These are phyloP conservation scores for Cyamopsis tetragonoloba DNA, from an alignment of 306 rosid genomes.

Conservation along the genomic window DNA sequence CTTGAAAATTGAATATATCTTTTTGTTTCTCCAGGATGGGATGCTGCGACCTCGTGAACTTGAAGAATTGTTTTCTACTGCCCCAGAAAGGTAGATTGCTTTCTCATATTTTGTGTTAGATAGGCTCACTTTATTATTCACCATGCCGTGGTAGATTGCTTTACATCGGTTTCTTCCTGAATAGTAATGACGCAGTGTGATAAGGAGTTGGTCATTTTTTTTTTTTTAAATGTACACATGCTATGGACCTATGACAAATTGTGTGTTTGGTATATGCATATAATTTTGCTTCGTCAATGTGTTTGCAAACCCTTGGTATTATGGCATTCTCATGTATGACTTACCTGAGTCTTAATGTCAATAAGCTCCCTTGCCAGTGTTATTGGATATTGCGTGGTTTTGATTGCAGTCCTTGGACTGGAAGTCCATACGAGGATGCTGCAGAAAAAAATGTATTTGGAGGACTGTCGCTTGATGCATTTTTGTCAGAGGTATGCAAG, in stretches of 20 bases:
- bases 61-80: conserved; percentile 90
- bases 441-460: conserved; percentile 80
- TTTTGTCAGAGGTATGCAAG: conserved; percentile 52
- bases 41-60: conserved; percentile 76
- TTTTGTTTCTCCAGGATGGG: conserved; percentile 63
- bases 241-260: not conserved
- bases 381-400: conserved; percentile 22
- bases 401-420: conserved; percentile 78
- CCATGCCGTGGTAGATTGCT: not conserved
- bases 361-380: not conserved
- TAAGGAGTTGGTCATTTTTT: not conserved
- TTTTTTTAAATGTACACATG: not conserved
- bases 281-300: not conserved
- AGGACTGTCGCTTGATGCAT: conserved; percentile 78
- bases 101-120: not conserved
- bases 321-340: not conserved
- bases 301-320: not conserved
- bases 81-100: conserved; percentile 77
- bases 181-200: not conserved
- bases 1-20: not conserved
- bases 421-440: conserved; percentile 65
- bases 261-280: not conserved
- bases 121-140: not conserved
- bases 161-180: conserved; percentile 12
- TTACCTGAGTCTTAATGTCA: conserved; percentile 19